Base-by-base conservation (phyloP, 805 yeast species). In the Candida awuae region DNA sequence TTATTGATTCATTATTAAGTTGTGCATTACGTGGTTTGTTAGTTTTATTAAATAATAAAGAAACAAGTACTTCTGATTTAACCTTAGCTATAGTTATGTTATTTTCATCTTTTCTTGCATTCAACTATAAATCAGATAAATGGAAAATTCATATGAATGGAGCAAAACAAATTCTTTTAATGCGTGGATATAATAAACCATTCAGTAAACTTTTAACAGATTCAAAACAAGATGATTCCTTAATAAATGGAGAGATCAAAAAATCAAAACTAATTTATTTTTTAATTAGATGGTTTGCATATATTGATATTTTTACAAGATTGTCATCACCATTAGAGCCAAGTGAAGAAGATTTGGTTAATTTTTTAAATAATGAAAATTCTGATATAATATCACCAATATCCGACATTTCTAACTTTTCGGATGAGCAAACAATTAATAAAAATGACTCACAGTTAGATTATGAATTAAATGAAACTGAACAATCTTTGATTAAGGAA, bases 61-160 rank as follows among this genome's bases (percentile, higher is more conserved):
- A 57, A 4, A 73, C 73, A 17, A 66, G 81, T 1, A 72, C 76
- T 2, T 73, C 83, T n/a, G 84, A 81, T 52, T 67, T 74, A 7
- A 77, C 88, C 0, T 59, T 82, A 38, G 79, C 84, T 0, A 65
- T 80, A 3, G 75, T 79, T 1, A 54, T 81, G 42, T 57, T 80
- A 40, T 59, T 82, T 8, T 67, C 77, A 13, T 73, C 80, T 27
- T 77, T 73, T 53, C 79, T 77, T 45, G 66, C 56, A 35, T 67
- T 59, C 53, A 71, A 66, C 31, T 67, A 55, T 44, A 68, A 64
- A 45, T 65, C 62, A 43, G 65, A 63, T 44, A 63, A 70, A 34
- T 84, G 85, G 75, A 66, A 77, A 51, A 71, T 78, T 1, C 92
- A 82, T 53, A 61, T 75, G 37, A 63, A 69, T 27, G 87, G 87